Conservation (phyloP, 257 asterid species). For the Primulina tabacum region DNA sequence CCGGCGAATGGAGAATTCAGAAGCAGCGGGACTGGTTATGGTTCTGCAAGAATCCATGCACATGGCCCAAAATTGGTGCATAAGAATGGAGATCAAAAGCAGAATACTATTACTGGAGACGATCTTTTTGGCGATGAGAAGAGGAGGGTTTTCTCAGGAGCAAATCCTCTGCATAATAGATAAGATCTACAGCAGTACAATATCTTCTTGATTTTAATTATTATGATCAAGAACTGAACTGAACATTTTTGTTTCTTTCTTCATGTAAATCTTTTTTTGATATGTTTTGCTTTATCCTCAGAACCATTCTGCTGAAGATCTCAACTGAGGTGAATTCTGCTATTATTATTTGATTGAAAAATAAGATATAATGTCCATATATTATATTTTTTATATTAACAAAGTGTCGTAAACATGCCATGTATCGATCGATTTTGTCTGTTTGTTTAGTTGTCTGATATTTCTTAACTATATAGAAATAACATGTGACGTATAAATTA, state of each 20-base stretch:
- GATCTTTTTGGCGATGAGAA: neutral
- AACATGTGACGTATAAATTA: no score
- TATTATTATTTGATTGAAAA: neutral
- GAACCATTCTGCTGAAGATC: neutral
- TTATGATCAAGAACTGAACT: no score
- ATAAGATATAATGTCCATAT: no score
- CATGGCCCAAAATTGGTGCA: neutral
- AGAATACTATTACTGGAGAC: no score
- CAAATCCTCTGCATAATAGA: neutral
- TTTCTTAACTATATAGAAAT: no score
- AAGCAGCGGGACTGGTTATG: neutral
- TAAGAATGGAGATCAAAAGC: neutral
- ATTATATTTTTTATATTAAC: no score
- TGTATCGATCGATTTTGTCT: no score
- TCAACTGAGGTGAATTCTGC: no score
- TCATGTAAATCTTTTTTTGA: neutral
- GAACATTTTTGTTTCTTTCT: no score
- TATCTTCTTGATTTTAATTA: neutral
- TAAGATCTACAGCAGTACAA: neutral
- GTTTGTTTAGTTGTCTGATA: no score
- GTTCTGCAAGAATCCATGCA: neutral
- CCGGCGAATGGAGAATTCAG: neutral
- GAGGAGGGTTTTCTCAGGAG: neutral
- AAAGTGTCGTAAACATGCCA: no score
- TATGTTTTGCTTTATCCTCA: neutral